Evolutionary conservation across 495 filamentous ascomycete genomes (phyloP), one percentile per base, ranked within the genome.

Genomic region (Lasiosphaeria hispida): DNA sequence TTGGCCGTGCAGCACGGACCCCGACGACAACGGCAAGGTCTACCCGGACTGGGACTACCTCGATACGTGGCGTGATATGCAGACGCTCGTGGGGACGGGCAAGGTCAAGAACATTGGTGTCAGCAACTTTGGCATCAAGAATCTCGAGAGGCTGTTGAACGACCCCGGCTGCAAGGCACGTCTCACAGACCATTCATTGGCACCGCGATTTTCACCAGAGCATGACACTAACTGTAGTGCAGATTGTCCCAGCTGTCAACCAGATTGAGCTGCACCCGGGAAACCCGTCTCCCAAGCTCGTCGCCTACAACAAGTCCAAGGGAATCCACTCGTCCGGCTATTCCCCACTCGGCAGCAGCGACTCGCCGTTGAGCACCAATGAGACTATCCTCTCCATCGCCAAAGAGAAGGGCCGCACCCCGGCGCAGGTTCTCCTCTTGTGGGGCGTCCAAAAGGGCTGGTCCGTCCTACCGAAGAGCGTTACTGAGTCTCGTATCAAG

Each of bases 201-300:
- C 9, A 10, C 14, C 2, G 13, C 0, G 11, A 5, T 14, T 18
- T 11, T 33, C 19, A n/a, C 10, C 50, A 40, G 30, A 30, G 9
- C 10, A 10, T 10, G 7, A 15, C 18, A 49, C 79, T 83, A 53
- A 78, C 69, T 62, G 57, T 14, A 39, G 34, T 39, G 60, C 71
- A 83, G 82, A 87, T 85, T 62, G 78, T 87, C 48, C 92, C 92
- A 11, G 87, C 88, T 9, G 90, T 92, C 61, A 95, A 96, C 81
- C 91, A 96, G 77, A 86, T 96, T 68, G 92, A 96, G 73, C 75
- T 92, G n/a, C 90, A 95, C 75, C 90, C 90, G 38, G 84, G 87
- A 73, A 86, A 86, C 75, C 88, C 86, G 7, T 87, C 84, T 0
- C 89, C 89, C 18, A 91, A 92, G 76, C 81, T 94, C 36, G 78